Conservation (phyloP, 495 filamentous ascomycete species). For the Daldinia vernicosa region DNA sequence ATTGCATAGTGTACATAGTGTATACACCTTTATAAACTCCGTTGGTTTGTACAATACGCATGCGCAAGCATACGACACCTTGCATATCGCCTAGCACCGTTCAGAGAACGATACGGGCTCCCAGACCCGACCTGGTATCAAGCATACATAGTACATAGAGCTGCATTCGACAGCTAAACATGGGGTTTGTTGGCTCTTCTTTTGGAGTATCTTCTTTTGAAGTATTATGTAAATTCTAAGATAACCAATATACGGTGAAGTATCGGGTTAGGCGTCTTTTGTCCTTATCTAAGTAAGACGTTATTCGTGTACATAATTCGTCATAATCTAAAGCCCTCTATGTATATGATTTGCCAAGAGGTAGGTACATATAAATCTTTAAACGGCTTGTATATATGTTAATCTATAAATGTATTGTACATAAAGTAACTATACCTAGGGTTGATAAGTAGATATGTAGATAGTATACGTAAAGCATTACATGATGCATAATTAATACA, state of each 20-base stretch:
- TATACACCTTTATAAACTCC: slow-evolving; percentile 39
- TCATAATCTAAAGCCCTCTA: slow-evolving; percentile 14
- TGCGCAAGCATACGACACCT: slow-evolving; percentile 44
- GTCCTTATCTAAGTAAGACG: slow-evolving; percentile 2
- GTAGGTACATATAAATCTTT: background rate
- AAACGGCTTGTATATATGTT: background rate
- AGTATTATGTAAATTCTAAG: slow-evolving; percentile 19
- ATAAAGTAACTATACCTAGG: too few relatives aligned
- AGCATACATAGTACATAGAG: background rate
- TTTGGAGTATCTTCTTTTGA: background rate
- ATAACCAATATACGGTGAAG: slow-evolving; percentile 17
- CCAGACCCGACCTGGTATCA: slow-evolving; percentile 32
- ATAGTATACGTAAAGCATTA: slow-evolving; percentile 8
- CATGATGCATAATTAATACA: slow-evolving; percentile 29
- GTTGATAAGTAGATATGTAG: too few relatives aligned
- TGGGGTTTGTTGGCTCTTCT: slow-evolving; percentile 20
- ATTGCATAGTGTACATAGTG: slow-evolving; percentile 29
- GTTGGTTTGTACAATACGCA: slow-evolving; percentile 37
- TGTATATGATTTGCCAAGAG: background rate
- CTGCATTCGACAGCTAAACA: slow-evolving; percentile 29
- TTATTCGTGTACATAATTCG: slow-evolving; percentile 21
- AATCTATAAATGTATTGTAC: too few relatives aligned
- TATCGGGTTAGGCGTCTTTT: slow-evolving; percentile 4
- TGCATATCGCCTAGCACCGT: slow-evolving; percentile 44
- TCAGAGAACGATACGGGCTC: slow-evolving; percentile 40